Evolutionary conservation across 805 yeast genomes (phyloP).

Genomic region (Scheffersomyces ergatensis): DNA sequence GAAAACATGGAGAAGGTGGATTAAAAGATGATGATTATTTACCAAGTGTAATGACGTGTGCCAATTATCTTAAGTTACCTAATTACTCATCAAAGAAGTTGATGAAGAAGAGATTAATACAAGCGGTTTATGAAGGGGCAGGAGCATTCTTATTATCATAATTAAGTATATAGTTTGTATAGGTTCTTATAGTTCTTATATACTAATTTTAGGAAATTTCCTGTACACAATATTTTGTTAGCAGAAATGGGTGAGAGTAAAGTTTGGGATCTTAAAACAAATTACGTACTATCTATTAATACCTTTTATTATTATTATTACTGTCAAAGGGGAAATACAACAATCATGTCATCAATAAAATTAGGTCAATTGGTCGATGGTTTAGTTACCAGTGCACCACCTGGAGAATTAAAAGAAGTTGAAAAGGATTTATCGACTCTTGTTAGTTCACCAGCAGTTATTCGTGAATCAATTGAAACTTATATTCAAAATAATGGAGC

Average conservation of each 20-base stretch:
- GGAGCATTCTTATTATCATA: slow-evolving; percentile 81
- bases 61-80: slow-evolving; percentile 88
- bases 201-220: slow-evolving; percentile 1
- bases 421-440: slow-evolving; percentile 22
- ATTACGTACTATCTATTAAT: too few species aligned
- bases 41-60: slow-evolving; percentile 99
- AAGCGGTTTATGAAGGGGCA: slow-evolving; percentile 85
- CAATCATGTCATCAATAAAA: slow-evolving; percentile 13
- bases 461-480: slow-evolving; percentile 26
- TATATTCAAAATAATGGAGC: slow-evolving; percentile 27
- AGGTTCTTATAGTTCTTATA: neutral
- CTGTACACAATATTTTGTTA: neutral
- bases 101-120: slow-evolving; percentile 55
- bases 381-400: slow-evolving; percentile 34
- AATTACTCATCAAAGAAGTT: slow-evolving; percentile 64
- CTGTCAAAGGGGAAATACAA: too few species aligned
- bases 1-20: slow-evolving; percentile 75
- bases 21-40: slow-evolving; percentile 71
- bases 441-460: slow-evolving; percentile 16
- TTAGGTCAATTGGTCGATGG: slow-evolving; percentile 24
- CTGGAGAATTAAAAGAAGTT: slow-evolving; percentile 35
- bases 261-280: too few species aligned
- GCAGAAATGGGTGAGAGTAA: too few species aligned
- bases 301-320: too few species aligned
- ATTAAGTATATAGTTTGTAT: neutral